phyloP scores from a whole-genome alignment of 805 yeast species.

The Tetrapisispora fleetii region DNA sequence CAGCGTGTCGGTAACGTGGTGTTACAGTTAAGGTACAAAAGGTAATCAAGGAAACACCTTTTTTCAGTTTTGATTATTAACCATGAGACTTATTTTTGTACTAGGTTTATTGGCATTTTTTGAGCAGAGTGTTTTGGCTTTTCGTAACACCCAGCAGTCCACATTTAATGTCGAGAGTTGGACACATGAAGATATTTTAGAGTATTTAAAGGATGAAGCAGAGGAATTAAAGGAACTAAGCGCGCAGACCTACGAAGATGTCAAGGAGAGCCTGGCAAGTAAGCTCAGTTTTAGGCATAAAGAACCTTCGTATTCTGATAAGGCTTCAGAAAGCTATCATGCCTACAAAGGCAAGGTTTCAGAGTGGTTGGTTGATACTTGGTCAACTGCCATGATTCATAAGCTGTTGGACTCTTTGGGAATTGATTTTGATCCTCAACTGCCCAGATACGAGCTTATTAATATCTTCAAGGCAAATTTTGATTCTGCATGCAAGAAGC shows the following conservation, averaged over 20 bases:
- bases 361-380: conserved; percentile 44
- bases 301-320: not conserved
- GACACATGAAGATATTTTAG: conserved; percentile 29
- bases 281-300: not conserved
- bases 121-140: not conserved
- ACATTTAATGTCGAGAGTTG: conserved; percentile 20
- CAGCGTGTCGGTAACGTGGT: too few species aligned
- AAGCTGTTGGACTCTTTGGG: conserved; percentile 41
- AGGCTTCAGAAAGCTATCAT: not conserved
- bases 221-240: conserved; percentile 13
- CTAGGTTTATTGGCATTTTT: not conserved
- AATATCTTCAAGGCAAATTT: conserved; percentile 37
- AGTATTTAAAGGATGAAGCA: conserved; percentile 28
- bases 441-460: conserved; percentile 38
- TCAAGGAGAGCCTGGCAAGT: conserved; percentile 8
- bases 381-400: conserved; percentile 42
- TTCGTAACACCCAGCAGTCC: not conserved
- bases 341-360: conserved; percentile 7
- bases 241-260: conserved; percentile 14
- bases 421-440: conserved; percentile 30
- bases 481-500: conserved; percentile 30
- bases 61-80: not conserved
- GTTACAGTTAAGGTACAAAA: too few species aligned
- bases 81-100: not conserved
- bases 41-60: not conserved